These are phyloP conservation scores for Lepidium campestre DNA, from an alignment of 441 rosid genomes.

Conservation along the genomic window DNA sequence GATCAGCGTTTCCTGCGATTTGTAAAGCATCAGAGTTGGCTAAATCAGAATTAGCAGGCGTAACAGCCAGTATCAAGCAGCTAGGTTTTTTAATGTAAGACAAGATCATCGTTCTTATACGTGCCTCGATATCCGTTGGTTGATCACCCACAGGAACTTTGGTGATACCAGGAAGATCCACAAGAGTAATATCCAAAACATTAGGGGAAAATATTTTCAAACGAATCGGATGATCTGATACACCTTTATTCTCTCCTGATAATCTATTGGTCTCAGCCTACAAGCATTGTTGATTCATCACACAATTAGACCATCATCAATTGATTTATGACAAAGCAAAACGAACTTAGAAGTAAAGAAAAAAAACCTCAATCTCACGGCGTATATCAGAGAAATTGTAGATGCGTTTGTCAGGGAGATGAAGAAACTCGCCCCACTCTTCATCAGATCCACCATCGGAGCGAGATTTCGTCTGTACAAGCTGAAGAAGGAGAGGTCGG, in stretches of 20 bases:
- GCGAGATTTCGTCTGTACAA: slow-evolving; percentile 29
- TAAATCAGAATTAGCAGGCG: slow-evolving; percentile 76
- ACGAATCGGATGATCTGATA: slow-evolving; percentile 54
- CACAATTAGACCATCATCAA: neutral
- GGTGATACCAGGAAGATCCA: slow-evolving; percentile 75
- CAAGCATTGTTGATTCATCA: neutral
- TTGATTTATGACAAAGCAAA: neutral
- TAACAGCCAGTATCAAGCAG: slow-evolving; percentile 66
- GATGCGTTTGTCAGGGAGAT: slow-evolving; percentile 42
- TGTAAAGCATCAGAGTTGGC: slow-evolving; percentile 78
- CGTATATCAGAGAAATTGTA: slow-evolving; percentile 49
- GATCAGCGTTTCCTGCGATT: slow-evolving; percentile 63
- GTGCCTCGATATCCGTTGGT: slow-evolving; percentile 51
- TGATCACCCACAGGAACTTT: slow-evolving; percentile 84
- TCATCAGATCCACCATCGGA: slow-evolving; percentile 25
- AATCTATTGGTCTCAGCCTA: slow-evolving; percentile 63
- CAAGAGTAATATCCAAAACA: slow-evolving; percentile 60
- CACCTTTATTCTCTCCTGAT: slow-evolving; percentile 61
- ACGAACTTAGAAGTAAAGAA: neutral
- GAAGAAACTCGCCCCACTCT: slow-evolving; percentile 64
- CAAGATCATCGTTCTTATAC: slow-evolving; percentile 58
- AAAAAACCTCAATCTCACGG: slow-evolving; percentile 50
- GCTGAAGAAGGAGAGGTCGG: slow-evolving; percentile 51
- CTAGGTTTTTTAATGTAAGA: slow-evolving; percentile 37
- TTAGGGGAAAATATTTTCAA: slow-evolving; percentile 56